Base-by-base conservation (phyloP, 148 eudicot genomes). In the Spergularia marina region DNA sequence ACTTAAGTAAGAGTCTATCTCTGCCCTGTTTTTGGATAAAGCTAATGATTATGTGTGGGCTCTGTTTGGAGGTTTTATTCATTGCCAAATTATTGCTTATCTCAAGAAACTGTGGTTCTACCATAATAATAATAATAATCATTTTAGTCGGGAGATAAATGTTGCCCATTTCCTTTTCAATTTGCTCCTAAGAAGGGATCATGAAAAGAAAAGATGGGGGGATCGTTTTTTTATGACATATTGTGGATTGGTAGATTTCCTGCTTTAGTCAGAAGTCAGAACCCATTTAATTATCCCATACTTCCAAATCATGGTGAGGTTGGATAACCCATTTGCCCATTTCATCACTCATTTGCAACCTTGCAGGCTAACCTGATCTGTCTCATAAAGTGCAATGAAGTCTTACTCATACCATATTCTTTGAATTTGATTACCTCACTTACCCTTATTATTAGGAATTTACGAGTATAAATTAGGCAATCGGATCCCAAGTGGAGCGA, bases 31-130 rank as follows among this genome's bases (percentile, higher is more conserved):
- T 20, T 73, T 68, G 81, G 76, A 52, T 59, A 60, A 58, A 73
- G 36, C 76, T 72, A 83, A 80, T 80, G 67, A 77, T 73, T 77
- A 51, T 57, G 23, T 57, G 74, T 49, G 77, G 81, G 72, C 75
- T 71, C 70, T 52, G 2, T 65, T 69, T 53, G 40, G 21, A 47
- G 53, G 49, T 51, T 44, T 63, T 70, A 64, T 74, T 74, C 72
- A 69, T 76, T 73, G 75, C 57, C 44, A 56, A 65, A 77, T 81
- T 65, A 75, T 79, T 74, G 62, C 81, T 68, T 36, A 65, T 61
- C 21, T 71, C 47, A 51, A 76, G 71, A 68, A 62, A 76, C 71
- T 55, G 17, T 65, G 15, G n/a, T 75, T 73, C 39, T 60, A 44
- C 7, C 47, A 51, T 74, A 53, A 30, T 30, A 30, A 30, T 30